Percentiles rank a stretch among this genome's conserved stretches.
These are phyloP conservation scores for Alternaria sp. DNA, from an alignment of 2,329 filamentous ascomycete genomes.

Conservation along the genomic window DNA sequence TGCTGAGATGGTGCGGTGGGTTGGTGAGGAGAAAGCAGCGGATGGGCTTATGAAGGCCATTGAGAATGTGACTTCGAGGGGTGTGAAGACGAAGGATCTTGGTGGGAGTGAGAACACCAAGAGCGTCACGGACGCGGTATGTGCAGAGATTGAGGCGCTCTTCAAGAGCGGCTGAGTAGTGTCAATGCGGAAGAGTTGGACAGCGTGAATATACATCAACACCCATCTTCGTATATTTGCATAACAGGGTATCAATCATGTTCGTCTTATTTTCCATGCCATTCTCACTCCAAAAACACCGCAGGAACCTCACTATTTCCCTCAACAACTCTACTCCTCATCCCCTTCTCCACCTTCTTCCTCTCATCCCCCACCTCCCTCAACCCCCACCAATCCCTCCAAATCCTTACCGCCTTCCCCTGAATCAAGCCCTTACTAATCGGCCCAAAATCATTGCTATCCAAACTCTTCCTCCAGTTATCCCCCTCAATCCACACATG, in stretches of 20 bases:
- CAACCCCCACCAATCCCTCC: conserved; percentile 65
- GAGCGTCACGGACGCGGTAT: conserved; percentile 67
- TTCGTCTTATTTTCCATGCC: background rate
- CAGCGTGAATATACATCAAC: conserved; percentile 1
- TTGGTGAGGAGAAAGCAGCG: conserved; percentile 67
- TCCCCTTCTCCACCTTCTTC: conserved; percentile 54
- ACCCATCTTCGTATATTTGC: conserved; percentile 7
- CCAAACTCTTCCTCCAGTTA: conserved; percentile 73
- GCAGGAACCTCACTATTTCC: conserved; percentile 37
- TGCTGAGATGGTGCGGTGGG: conserved; percentile 71
- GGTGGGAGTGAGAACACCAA: conserved; percentile 66
- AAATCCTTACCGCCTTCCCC: conserved; percentile 74
- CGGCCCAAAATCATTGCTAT: conserved; percentile 92
- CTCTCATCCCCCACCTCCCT: conserved; percentile 62
- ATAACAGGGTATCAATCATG: background rate
- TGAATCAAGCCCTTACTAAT: conserved; percentile 77
- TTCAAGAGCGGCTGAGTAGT: conserved; percentile 30
- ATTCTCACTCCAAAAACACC: conserved; percentile 35
- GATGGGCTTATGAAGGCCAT: conserved; percentile 66
- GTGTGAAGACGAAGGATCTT: conserved; percentile 67
- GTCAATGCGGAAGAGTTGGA: conserved; percentile 1
- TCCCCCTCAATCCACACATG: conserved; percentile 98
- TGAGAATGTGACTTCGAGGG: conserved; percentile 66
- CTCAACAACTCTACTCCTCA: conserved; percentile 54
- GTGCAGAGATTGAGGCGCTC: conserved; percentile 60